A percentile compares a stretch with the other conserved stretches of the same genome.
phyloP scores from a whole-genome alignment of 106 monocot species.

The Acanthochlamys bracteata region DNA sequence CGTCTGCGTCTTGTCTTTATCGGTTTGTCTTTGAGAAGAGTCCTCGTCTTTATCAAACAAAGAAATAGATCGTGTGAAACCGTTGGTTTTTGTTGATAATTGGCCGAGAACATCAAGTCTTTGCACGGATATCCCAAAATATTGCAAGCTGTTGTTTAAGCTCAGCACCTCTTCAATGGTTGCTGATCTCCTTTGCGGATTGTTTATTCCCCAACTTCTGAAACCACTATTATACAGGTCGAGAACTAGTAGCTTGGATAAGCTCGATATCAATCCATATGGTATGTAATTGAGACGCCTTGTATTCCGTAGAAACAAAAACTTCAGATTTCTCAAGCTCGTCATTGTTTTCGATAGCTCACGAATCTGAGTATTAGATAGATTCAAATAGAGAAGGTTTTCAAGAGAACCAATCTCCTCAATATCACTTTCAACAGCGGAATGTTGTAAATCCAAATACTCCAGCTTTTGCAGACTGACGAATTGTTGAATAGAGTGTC shows the following conservation, averaged over 20 bases:
- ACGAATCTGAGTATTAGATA: slow-evolving; percentile 6
- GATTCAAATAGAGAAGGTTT: slow-evolving; percentile 14
- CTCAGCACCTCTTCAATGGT: neutral
- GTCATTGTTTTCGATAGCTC: slow-evolving; percentile 4
- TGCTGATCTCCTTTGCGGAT: neutral
- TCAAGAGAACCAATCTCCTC: slow-evolving; percentile 4
- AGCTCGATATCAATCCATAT: neutral
- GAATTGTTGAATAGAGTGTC: slow-evolving; percentile 1
- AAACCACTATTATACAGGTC: neutral
- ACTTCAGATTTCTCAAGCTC: slow-evolving; percentile 2
- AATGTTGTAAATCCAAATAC: slow-evolving; percentile 20
- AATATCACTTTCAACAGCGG: slow-evolving; percentile 5
- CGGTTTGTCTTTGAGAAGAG: neutral
- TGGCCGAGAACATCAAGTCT: neutral
- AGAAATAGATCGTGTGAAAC: neutral
- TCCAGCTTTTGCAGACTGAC: neutral
- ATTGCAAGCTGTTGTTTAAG: neutral
- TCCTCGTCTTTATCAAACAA: neutral
- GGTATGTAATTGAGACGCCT: neutral
- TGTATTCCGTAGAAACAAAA: slow-evolving; percentile 3
- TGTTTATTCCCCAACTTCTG: no score
- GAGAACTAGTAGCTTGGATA: slow-evolving; percentile 2
- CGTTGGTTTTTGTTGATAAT: neutral
- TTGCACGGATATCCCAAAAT: neutral
- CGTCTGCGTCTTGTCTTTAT: neutral